Evolutionary conservation across 2,329 filamentous ascomycete genomes (phyloP).

Genomic region (Neophaeococcomyces mojaviensis): DNA sequence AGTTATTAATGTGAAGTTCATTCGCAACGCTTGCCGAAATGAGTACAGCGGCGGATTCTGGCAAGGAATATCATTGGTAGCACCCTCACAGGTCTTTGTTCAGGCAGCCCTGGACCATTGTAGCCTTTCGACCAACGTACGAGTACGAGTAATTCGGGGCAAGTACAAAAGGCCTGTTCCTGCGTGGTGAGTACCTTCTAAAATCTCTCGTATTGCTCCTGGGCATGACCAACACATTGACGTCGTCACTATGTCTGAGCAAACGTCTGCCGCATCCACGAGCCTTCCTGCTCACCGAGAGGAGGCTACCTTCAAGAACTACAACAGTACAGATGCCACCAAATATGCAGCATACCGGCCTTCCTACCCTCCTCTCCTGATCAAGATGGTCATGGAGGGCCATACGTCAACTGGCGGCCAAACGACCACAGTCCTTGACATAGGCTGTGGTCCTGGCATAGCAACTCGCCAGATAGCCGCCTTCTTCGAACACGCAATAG

Average conservation of each 20-base stretch:
- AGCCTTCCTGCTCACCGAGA: not conserved
- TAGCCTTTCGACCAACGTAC: no score
- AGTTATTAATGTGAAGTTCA: no score
- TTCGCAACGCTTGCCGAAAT: not conserved
- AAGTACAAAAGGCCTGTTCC: no score
- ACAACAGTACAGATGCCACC: slow-evolving; percentile 37
- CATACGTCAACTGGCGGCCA: slow-evolving; percentile 42
- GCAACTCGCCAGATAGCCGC: slow-evolving; percentile 40
- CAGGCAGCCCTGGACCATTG: no score
- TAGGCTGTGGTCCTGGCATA: slow-evolving; percentile 52
- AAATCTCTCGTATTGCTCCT: no score
- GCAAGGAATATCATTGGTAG: no score
- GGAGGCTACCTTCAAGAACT: slow-evolving; percentile 42
- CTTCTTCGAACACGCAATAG: slow-evolving; percentile 41
- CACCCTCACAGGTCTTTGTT: no score
- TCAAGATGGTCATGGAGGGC: slow-evolving; percentile 39
- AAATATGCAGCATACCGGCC: slow-evolving; percentile 38
- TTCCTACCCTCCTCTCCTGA: slow-evolving; percentile 42
- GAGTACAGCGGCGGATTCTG: no score
- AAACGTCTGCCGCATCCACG: not conserved
- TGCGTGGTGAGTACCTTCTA: no score
- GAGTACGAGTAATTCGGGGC: no score
- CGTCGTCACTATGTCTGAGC: not conserved
- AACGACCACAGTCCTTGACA: slow-evolving; percentile 41
- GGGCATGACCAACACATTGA: not conserved